phyloP scores from a whole-genome alignment of 306 rosid genomes.

The Lathyrus tuberosus region DNA sequence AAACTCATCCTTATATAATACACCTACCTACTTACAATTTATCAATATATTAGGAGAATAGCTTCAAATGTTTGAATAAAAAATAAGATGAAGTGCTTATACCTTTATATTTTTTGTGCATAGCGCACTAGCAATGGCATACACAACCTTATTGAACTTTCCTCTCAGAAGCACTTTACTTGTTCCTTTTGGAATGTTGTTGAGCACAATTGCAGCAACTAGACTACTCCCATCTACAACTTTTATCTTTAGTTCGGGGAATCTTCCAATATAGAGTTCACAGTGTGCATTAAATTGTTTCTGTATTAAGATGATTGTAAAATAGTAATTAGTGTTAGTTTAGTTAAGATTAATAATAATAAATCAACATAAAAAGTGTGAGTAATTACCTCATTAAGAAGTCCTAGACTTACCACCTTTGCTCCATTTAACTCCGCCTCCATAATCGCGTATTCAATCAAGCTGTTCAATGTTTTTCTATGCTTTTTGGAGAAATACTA shows the following conservation, averaged over 20 bases:
- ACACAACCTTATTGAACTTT: conserved; percentile 44
- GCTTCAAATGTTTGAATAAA: no score
- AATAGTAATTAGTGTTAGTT: no score
- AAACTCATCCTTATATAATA: conserved; percentile 42
- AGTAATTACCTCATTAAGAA: conserved; percentile 48
- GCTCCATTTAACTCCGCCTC: conserved; percentile 41
- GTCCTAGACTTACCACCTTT: conserved; percentile 48
- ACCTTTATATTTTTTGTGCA: conserved; percentile 53
- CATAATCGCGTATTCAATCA: conserved; percentile 49
- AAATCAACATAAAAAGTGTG: not conserved
- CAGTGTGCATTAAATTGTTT: conserved; percentile 52
- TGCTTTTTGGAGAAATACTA: conserved; percentile 46
- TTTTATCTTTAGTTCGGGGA: conserved; percentile 60
- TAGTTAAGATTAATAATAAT: not conserved
- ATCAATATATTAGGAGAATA: not conserved
- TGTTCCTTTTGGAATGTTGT: conserved; percentile 59
- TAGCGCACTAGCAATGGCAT: conserved; percentile 24
- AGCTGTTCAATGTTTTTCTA: conserved; percentile 27
- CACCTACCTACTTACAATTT: conserved; percentile 41
- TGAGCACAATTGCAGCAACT: conserved; percentile 55
- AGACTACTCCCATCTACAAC: conserved; percentile 81
- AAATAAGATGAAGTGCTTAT: not conserved
- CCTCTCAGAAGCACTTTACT: conserved; percentile 62
- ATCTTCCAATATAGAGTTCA: conserved; percentile 46
- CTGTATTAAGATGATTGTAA: not conserved